Conservation (phyloP, 192 early-diverging fungal genomes). For the Phlyctochytrium arcticum region DNA sequence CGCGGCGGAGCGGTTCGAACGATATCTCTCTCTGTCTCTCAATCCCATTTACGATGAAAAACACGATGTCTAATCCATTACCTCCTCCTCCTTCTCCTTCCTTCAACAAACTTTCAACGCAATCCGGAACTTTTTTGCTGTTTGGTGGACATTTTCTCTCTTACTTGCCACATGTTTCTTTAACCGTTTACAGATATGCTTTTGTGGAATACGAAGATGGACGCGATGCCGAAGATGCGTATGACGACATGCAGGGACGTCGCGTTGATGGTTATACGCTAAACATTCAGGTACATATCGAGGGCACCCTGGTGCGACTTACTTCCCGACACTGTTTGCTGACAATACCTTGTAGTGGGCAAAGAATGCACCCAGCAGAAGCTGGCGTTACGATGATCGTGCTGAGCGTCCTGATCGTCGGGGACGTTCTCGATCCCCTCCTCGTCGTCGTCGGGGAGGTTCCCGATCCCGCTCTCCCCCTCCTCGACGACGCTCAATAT, state of each 20-base stretch:
- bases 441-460: conserved; percentile 5
- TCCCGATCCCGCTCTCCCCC: not conserved
- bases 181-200: conserved; percentile 74
- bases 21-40: not conserved
- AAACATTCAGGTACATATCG: conserved; percentile 63
- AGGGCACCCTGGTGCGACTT: too few species aligned
- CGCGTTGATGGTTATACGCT: conserved; percentile 75
- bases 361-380: conserved; percentile 73
- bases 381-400: conserved; percentile 72
- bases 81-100: conserved; percentile 4
- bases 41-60: too few species aligned
- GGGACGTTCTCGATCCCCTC: conserved; percentile 22
- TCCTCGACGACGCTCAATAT: not conserved
- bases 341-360: conserved; percentile 64
- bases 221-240: conserved; percentile 90
- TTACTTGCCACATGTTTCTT: too few species aligned
- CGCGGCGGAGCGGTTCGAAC: not conserved
- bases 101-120: not conserved
- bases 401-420: conserved; percentile 31
- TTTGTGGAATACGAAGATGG: conserved; percentile 94
- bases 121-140: not conserved
- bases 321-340: not conserved
- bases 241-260: conserved; percentile 83
- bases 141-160: not conserved
- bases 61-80: conserved; percentile 1